Conservation (phyloP, 139 green algal genomes). For the Coelastrella sp. region DNA sequence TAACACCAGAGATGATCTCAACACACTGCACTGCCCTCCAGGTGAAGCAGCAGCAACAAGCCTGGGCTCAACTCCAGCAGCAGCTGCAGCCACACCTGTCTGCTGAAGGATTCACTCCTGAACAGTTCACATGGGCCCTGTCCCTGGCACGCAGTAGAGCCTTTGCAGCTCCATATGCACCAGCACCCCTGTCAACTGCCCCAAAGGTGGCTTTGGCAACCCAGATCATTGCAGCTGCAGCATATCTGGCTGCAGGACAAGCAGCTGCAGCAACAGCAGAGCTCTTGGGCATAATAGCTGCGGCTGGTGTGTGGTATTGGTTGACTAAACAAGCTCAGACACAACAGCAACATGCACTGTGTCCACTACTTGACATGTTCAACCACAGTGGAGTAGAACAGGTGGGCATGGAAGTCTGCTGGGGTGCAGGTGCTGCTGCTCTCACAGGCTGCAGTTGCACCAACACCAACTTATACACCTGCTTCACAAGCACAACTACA, state of each 20-base stretch:
- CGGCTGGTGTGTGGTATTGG: neutral
- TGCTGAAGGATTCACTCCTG: neutral
- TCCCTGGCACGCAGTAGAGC: slow-evolving; percentile 7
- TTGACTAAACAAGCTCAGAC: slow-evolving; percentile 10
- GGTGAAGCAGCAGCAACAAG: slow-evolving; percentile 21
- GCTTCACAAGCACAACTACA: too few relatives aligned
- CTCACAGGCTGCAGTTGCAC: too few relatives aligned
- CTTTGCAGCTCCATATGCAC: slow-evolving; percentile 37
- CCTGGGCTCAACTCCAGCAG: neutral
- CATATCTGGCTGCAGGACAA: neutral
- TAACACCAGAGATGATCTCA: too few relatives aligned
- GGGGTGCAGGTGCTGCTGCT: too few relatives aligned
- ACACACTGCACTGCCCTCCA: neutral
- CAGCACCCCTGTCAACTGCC: slow-evolving; percentile 5
- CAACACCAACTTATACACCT: too few relatives aligned
- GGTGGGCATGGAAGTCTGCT: neutral
- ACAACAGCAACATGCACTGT: slow-evolving; percentile 43
- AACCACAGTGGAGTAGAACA: slow-evolving; percentile 26
- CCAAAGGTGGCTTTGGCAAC: neutral
- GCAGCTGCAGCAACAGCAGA: neutral
- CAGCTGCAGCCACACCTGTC: neutral
- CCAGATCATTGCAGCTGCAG: slow-evolving; percentile 22
- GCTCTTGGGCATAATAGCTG: slow-evolving; percentile 2
- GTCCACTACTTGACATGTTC: slow-evolving; percentile 43
- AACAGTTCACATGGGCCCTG: slow-evolving; percentile 21